Evolutionary conservation across 805 yeast species (phyloP).

Genomic region (Jamesozyma jinghongensis): DNA sequence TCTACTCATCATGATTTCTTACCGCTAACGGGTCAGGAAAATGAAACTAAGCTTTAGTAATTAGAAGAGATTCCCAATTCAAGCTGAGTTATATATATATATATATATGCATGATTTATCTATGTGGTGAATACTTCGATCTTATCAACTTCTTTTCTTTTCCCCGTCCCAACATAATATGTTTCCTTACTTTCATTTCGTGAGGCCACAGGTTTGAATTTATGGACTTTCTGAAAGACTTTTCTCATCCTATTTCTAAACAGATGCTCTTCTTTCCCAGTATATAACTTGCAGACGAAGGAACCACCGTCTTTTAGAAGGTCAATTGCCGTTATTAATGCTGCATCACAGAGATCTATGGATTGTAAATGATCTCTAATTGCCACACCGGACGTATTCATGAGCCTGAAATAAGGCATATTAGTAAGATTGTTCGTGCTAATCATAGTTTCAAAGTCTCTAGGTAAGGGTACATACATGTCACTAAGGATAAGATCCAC

Average conservation of each 20-base stretch:
- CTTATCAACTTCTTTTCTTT: slow-evolving; percentile 37
- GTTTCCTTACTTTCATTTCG: slow-evolving; percentile 73
- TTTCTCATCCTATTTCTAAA: slow-evolving; percentile 50
- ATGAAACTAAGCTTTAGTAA: no score
- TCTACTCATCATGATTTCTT: no score
- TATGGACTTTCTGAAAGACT: slow-evolving; percentile 53
- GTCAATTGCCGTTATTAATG: slow-evolving; percentile 63
- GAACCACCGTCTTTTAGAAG: slow-evolving; percentile 62
- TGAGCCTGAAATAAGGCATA: slow-evolving; percentile 82
- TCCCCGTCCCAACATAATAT: slow-evolving; percentile 63
- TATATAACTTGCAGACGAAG: slow-evolving; percentile 74
- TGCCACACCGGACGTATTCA: slow-evolving; percentile 77
- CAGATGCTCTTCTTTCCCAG: slow-evolving; percentile 67
- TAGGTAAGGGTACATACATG: slow-evolving; percentile 66
- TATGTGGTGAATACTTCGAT: slow-evolving; percentile 33
- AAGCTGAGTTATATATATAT: slow-evolving; percentile 11
- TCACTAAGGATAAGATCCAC: slow-evolving; percentile 69
- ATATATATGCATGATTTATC: slow-evolving; percentile 15
- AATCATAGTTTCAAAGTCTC: slow-evolving; percentile 12
- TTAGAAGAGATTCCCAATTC: no score
- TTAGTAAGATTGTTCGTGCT: slow-evolving; percentile 53
- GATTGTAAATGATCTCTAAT: slow-evolving; percentile 76
- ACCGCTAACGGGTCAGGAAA: no score
- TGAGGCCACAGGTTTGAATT: slow-evolving; percentile 76
- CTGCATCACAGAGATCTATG: slow-evolving; percentile 86